Evolutionary conservation across 768 basidiomycete species (phyloP), one percentile per base, ranked within the genome.

Genomic region (Xerocomellus amylosporus): DNA sequence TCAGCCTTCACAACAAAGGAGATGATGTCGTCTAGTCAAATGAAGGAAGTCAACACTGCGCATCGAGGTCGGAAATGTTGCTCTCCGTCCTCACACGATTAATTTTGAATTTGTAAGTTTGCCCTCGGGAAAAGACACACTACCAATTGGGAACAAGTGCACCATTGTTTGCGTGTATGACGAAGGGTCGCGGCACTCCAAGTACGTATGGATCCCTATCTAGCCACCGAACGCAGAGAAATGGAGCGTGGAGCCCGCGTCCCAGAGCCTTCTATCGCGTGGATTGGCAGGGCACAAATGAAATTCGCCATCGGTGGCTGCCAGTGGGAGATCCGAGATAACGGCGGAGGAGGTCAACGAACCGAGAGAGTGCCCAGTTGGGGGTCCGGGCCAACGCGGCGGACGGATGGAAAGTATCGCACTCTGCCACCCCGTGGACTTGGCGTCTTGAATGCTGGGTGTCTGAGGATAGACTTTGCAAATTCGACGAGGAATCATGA

Each of bases 201-300:
- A 31, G 31, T 9, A 36, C 22, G 31, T 5, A 46, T 28, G 20
- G 30, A 59, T 24, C 24, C 20, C 19, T 34, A 30, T 59, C 37
- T 28, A 34, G 45, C 31, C 38, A 20, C 20, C 33, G 14, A 19
- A 17, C 22, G 33, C 19, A 26, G 43, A 46, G 39, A n/a, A 15
- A 5, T 58, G 58, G 51, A 38, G 47, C n/a, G 33, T 31, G 51
- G 46, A 47, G 37, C 20, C 8, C 19, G 38, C 43, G 24, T 31
- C 44, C 31, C 22, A 22, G 12, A 42, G 7, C 28, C 28, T 26
- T 8, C 19, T 30, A 17, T n/a, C 12, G 40, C 34, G 19, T 15
- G 13, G 14, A 13, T 36, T 30, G 17, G 20, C 20, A 42, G 26
- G 53, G 9, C 20, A 15, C 17, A 5, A 8, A 14, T 37, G 14